Percentiles rank a stretch among this genome's conserved stretches.
phyloP scores from a whole-genome alignment of 2,329 filamentous ascomycete species.

The Hypocreales sp. region DNA sequence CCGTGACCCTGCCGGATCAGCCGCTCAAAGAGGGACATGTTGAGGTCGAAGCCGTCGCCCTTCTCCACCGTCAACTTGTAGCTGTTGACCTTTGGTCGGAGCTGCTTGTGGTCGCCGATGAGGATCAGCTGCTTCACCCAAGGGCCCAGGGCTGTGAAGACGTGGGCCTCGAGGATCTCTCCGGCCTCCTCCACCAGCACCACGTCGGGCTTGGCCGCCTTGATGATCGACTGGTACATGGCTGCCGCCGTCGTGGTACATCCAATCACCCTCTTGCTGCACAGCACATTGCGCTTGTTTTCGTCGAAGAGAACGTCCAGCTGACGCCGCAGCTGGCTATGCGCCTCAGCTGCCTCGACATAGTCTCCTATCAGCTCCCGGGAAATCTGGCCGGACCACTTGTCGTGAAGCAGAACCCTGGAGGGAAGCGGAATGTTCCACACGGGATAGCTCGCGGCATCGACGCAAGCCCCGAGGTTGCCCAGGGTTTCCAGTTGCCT shows the following conservation, averaged over 20 bases:
- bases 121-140: constrained; percentile 47
- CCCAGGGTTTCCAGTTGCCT: not conserved
- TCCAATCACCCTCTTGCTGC: constrained; percentile 44
- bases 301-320: constrained; percentile 28
- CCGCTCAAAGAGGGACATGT: constrained; percentile 54
- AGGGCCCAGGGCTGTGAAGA: constrained; percentile 38
- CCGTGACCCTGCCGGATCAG: constrained; percentile 39
- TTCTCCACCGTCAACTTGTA: constrained; percentile 46
- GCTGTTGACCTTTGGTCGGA: constrained; percentile 51
- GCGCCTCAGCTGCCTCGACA: constrained; percentile 18
- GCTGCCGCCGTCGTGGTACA: constrained; percentile 60
- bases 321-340: constrained; percentile 23
- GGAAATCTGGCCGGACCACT: constrained; percentile 29
- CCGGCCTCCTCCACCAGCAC: constrained; percentile 59
- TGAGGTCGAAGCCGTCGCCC: constrained; percentile 50
- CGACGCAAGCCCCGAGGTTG: constrained; percentile 5
- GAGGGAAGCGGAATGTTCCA: constrained; percentile 33
- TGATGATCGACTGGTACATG: constrained; percentile 39
- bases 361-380: constrained; percentile 34
- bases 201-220: constrained; percentile 37
- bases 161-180: constrained; percentile 54
- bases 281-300: constrained; percentile 25
- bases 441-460: constrained; percentile 15
- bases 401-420: constrained; percentile 18
- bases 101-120: constrained; percentile 61